These are phyloP conservation scores for Prunus armeniaca DNA, from an alignment of 306 rosid species.

Conservation along the genomic window DNA sequence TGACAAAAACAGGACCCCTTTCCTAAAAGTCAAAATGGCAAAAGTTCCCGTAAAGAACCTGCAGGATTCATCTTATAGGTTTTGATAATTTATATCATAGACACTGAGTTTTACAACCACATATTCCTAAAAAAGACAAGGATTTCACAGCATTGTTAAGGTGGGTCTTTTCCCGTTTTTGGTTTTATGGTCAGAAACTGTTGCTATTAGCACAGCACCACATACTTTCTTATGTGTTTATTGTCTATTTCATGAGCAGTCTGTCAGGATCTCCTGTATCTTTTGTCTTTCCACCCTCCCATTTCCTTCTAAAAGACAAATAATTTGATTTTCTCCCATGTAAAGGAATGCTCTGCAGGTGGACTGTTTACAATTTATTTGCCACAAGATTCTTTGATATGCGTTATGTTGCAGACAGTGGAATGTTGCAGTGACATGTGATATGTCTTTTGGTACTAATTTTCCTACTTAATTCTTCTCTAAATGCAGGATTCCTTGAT, in stretches of 20 bases:
- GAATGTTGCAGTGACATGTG: not conserved
- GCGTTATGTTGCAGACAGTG: not conserved
- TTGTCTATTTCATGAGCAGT: not conserved
- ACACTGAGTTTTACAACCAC: not conserved
- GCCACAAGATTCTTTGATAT: not conserved
- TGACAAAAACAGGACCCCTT: too few relatives aligned
- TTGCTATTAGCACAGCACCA: not conserved
- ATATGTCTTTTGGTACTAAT: not conserved
- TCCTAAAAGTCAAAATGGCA: too few relatives aligned
- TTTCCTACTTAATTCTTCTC: not conserved
- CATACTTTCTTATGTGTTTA: not conserved
- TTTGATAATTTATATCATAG: not conserved
- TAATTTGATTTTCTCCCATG: too few relatives aligned
- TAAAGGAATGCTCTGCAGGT: not conserved
- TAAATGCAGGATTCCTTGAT: conserved; percentile 68
- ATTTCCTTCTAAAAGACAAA: not conserved
- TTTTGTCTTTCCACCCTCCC: not conserved
- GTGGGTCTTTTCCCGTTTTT: not conserved
- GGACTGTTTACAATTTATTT: not conserved
- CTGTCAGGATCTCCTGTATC: not conserved
- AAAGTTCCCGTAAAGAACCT: not conserved
- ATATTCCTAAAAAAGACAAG: not conserved
- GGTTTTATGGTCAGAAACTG: not conserved
- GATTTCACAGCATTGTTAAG: not conserved
- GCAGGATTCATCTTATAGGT: not conserved